phyloP scores from a whole-genome alignment of 1,284 basidiomycete genomes.

The Boletus sp. region DNA sequence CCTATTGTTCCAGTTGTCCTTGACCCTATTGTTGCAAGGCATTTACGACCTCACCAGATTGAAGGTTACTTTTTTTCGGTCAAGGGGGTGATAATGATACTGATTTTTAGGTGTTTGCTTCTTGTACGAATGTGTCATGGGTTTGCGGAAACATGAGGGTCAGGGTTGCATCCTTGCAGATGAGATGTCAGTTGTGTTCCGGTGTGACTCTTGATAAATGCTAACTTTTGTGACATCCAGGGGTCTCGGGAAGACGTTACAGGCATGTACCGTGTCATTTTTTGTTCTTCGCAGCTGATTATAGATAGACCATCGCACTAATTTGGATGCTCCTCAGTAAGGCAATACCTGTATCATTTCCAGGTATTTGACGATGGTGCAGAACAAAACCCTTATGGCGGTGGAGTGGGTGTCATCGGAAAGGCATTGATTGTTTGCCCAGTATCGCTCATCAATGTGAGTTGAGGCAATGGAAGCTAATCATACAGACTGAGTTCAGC shows the following conservation, averaged over 20 bases:
- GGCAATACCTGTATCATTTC: slow-evolving; percentile 22
- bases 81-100: neutral
- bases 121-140: slow-evolving; percentile 97
- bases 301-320: slow-evolving; percentile 74
- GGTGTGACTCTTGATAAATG: neutral
- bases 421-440: slow-evolving; percentile 95
- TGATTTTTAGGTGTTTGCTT: slow-evolving; percentile 69
- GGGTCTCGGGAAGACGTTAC: slow-evolving; percentile 94
- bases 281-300: slow-evolving; percentile 1
- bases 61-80: slow-evolving; percentile 56
- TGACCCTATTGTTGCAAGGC: slow-evolving; percentile 81
- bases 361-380: slow-evolving; percentile 4
- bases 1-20: slow-evolving; percentile 85
- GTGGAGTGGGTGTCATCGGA: slow-evolving; percentile 54
- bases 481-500: slow-evolving; percentile 4
- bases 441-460: slow-evolving; percentile 82
- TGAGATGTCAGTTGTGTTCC: slow-evolving; percentile 68
- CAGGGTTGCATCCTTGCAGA: slow-evolving; percentile 97
- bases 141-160: slow-evolving; percentile 83
- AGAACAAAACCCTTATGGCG: slow-evolving; percentile 85
- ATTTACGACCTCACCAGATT: slow-evolving; percentile 86
- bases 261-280: slow-evolving; percentile 40
- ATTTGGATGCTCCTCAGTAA: slow-evolving; percentile 87
- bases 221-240: slow-evolving; percentile 41
- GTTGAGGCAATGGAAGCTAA: slow-evolving; percentile 17